Evolutionary conservation across 1,284 basidiomycete species (phyloP), one percentile per base, ranked within the genome.

Genomic region (Ceratobasidium sp.): DNA sequence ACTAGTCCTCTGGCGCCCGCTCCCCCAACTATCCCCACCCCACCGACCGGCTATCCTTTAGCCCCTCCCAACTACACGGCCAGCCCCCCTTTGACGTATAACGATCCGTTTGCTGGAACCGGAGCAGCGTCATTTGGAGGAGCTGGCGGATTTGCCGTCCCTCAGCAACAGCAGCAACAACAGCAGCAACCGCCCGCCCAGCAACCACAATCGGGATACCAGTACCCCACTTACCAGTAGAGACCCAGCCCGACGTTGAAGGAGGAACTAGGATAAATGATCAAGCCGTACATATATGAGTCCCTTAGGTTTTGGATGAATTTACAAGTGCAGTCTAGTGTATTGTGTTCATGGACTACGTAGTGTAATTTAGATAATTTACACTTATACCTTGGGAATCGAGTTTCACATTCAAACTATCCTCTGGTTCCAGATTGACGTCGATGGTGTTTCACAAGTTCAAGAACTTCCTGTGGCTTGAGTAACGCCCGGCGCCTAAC

Each of bases 201-300:
- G 44, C 62, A 16, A 46, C 21, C 50, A 23, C 36, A 44, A 14
- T 36, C 33, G 11, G 33, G 33, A 4, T 66, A 66, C 25, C 62
- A 66, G 52, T 66, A 66, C 39, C 62, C 62, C 9, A 66, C 62
- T n/a, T 66, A 66, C 29, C 62, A 66, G 52, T 66, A 66, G 39
- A 41, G 21, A 19, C 44, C 6, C 21, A 9, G 11, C 21, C 11
- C 21, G n/a, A 47, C 11, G 44, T 47, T 50, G 23, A 27, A 50
- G 47, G 47, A 7, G 7, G 5, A 50, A 50, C 23, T 6, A 6
- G 5, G 47, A 50, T 39, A 19, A 41, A 41, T 66, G 49, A 13
- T 59, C 6, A 49, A 25, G 41, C 16, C 33, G 52, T 66, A 47
- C 29, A 42, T 64, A 53, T 66, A 39, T 44, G 62, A 36, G 33